phyloP scores from a whole-genome alignment of 2,329 filamentous ascomycete species.

The Pyrenochaeta sp. region DNA sequence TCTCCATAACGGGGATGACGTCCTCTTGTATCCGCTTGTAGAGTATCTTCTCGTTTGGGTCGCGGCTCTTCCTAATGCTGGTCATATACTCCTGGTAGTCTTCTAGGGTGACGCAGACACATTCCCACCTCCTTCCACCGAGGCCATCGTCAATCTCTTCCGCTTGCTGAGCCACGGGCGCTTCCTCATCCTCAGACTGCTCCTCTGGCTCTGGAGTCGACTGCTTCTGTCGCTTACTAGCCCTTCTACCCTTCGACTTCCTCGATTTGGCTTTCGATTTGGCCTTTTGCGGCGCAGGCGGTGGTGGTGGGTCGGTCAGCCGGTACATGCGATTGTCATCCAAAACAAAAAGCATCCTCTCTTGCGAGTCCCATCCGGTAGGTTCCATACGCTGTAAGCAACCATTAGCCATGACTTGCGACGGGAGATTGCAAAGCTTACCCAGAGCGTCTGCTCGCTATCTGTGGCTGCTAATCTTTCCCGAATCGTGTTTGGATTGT shows the following conservation, averaged over 20 bases:
- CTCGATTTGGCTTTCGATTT: slow-evolving; percentile 63
- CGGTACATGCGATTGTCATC: slow-evolving; percentile 96
- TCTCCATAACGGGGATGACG: slow-evolving; percentile 84
- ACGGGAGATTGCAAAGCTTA: slow-evolving; percentile 55
- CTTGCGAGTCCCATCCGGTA: slow-evolving; percentile 87
- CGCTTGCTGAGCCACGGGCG: slow-evolving; percentile 41
- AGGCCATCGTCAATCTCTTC: slow-evolving; percentile 67
- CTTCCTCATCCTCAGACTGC: slow-evolving; percentile 49
- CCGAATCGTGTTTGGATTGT: slow-evolving; percentile 84
- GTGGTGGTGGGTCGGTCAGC: slow-evolving; percentile 75
- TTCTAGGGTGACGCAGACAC: slow-evolving; percentile 79
- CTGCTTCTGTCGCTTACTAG: slow-evolving; percentile 75
- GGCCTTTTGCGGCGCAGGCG: slow-evolving; percentile 64
- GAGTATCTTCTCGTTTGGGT: slow-evolving; percentile 84
- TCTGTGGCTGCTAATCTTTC: slow-evolving; percentile 88
- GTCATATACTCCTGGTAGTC: slow-evolving; percentile 79
- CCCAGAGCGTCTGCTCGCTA: slow-evolving; percentile 83
- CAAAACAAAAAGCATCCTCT: slow-evolving; percentile 86
- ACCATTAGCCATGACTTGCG: slow-evolving; percentile 24
- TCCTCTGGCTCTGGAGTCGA: slow-evolving; percentile 56
- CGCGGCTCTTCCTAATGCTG: slow-evolving; percentile 76
- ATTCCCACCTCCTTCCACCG: slow-evolving; percentile 87
- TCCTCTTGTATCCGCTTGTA: slow-evolving; percentile 76
- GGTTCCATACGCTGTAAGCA: slow-evolving; percentile 71
- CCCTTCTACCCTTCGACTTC: slow-evolving; percentile 64